phyloP scores from a whole-genome alignment of 208 protist genomes.

The Trypanosoma caninum region DNA sequence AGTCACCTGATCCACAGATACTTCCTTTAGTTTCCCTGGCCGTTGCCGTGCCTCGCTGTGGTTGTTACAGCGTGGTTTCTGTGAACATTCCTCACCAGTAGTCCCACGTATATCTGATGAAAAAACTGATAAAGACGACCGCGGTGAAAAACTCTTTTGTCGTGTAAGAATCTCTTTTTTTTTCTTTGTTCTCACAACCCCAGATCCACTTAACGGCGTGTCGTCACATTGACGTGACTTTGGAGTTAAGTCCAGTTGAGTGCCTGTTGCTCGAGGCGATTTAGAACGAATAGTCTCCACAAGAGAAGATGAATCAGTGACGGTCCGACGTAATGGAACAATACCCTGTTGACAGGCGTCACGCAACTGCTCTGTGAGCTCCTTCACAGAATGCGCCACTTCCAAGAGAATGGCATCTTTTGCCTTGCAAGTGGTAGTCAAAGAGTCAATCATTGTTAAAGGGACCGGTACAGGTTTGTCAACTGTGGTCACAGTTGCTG shows the following conservation, averaged over 20 bases:
- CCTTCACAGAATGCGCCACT: constrained; percentile 58
- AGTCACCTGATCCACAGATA: not conserved
- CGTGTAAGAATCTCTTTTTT: not conserved
- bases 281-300: not conserved
- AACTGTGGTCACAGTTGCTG: not conserved
- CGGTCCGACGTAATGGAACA: not conserved
- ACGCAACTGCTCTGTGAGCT: constrained; percentile 59
- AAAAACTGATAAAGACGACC: not conserved
- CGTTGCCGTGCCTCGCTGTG: not conserved
- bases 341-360: constrained; percentile 13
- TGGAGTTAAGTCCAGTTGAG: not conserved
- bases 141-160: constrained; percentile 2
- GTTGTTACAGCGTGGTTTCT: not conserved
- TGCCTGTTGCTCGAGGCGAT: not conserved
- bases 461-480: not conserved
- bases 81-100: not conserved
- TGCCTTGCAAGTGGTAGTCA: not conserved
- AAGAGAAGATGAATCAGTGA: constrained; percentile 1
- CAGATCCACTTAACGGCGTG: not conserved
- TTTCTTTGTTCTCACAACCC: constrained; percentile 12
- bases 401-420: constrained; percentile 39
- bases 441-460: constrained; percentile 1
- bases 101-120: not conserved
- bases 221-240: not conserved
- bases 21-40: too few species aligned